A percentile compares a stretch with the other conserved stretches of the same genome.
These are phyloP conservation scores for Omphalea diandra DNA, from an alignment of 441 rosid species.

Conservation along the genomic window DNA sequence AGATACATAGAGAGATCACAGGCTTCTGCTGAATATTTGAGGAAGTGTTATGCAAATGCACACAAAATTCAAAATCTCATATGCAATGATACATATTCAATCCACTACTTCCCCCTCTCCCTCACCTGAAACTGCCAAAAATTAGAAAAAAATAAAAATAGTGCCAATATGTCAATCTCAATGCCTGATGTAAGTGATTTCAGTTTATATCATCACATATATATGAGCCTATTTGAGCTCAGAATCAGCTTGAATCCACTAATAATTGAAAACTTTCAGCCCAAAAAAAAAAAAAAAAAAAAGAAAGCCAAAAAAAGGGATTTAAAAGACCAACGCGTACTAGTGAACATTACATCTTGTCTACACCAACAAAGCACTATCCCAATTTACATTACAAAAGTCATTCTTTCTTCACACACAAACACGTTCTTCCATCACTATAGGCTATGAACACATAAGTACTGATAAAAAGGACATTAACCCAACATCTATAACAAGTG, in stretches of 20 bases:
- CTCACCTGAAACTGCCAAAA: not conserved
- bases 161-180: not conserved
- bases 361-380: not conserved
- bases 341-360: not conserved
- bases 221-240: not conserved
- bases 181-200: not conserved
- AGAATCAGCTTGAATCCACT: not conserved
- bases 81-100: not conserved
- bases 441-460: not conserved
- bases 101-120: not conserved
- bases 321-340: not conserved
- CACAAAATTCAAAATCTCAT: not conserved
- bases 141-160: not conserved
- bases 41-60: not conserved
- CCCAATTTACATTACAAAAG: not conserved
- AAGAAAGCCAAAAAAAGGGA: not conserved
- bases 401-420: not conserved
- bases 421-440: not conserved
- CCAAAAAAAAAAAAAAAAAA: not conserved
- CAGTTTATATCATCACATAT: too few relatives aligned
- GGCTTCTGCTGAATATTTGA: constrained; percentile 7
- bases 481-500: not conserved
- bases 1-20: not conserved
- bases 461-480: too few relatives aligned
- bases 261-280: not conserved